Conservation (phyloP, 2,329 filamentous ascomycete species). For the Monosporascus ibericus region DNA sequence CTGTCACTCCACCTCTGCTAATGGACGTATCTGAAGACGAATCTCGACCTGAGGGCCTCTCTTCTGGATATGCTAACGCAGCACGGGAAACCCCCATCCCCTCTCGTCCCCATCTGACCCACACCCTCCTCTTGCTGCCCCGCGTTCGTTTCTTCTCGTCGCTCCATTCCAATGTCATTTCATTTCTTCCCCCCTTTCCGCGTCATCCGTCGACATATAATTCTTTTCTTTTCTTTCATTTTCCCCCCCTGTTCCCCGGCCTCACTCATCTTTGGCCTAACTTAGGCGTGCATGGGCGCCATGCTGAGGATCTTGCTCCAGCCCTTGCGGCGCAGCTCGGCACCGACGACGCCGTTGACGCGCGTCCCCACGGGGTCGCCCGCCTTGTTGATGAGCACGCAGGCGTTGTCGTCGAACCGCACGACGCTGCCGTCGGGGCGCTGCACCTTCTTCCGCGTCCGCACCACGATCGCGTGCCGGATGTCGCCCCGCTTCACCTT, state of each 20-base stretch:
- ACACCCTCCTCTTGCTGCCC: too few relatives aligned
- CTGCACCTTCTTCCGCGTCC: conserved; percentile 81
- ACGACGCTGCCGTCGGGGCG: conserved; percentile 84
- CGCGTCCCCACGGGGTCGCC: conserved; percentile 92
- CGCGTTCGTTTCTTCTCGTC: too few relatives aligned
- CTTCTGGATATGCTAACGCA: too few relatives aligned
- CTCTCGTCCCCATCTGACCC: too few relatives aligned
- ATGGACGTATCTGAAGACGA: too few relatives aligned
- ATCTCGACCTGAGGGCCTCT: too few relatives aligned
- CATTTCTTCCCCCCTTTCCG: too few relatives aligned
- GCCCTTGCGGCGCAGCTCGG: conserved; percentile 83
- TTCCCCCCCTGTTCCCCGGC: too few relatives aligned
- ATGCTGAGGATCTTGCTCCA: conserved; percentile 98
- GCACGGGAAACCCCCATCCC: too few relatives aligned
- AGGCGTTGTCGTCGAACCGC: conserved; percentile 96
- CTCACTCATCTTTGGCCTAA: too few relatives aligned
- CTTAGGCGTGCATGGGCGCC: conserved; percentile 64
- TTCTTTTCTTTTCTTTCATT: background rate
- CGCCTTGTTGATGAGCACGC: conserved; percentile 92
- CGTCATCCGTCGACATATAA: too few relatives aligned
- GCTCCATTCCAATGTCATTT: too few relatives aligned
- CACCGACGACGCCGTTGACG: conserved; percentile 85
- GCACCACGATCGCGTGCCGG: conserved; percentile 89
- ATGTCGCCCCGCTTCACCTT: conserved; percentile 97
- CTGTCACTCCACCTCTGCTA: background rate